Evolutionary conservation across 352 stramenopile genomes (phyloP).

Genomic region (Phytophthora pisi): DNA sequence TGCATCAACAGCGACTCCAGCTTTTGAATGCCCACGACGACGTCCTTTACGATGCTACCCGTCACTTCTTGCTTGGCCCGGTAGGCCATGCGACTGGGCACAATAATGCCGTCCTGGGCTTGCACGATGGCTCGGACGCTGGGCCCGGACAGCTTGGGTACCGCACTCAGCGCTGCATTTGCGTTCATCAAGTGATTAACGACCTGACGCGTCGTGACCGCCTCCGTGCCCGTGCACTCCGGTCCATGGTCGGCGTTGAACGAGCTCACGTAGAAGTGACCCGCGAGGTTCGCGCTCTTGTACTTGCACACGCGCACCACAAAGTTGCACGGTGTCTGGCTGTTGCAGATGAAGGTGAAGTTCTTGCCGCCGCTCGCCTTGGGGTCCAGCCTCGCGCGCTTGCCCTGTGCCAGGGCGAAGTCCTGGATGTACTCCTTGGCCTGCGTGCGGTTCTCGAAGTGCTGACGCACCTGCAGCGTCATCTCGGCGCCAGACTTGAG

Average conservation of each 20-base stretch:
- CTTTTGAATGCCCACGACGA: constrained; percentile 45
- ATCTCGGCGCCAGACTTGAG: constrained; percentile 39
- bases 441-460: constrained; percentile 40
- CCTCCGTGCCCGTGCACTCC: constrained; percentile 41
- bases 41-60: constrained; percentile 36
- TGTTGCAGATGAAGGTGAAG: constrained; percentile 56
- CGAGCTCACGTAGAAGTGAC: constrained; percentile 45
- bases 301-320: constrained; percentile 46
- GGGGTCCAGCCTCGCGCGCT: constrained; percentile 45
- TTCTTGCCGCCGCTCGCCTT: constrained; percentile 54
- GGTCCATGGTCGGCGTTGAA: constrained; percentile 41
- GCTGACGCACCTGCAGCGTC: constrained; percentile 40
- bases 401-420: constrained; percentile 55
- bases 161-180: constrained; percentile 31
- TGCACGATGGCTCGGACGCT: constrained; percentile 48
- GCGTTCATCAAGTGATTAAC: constrained; percentile 40
- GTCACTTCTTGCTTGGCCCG: constrained; percentile 40
- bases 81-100: constrained; percentile 48
- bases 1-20: constrained; percentile 53
- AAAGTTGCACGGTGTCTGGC: constrained; percentile 47
- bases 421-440: constrained; percentile 56
- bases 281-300: constrained; percentile 29
- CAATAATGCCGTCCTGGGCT: constrained; percentile 40
- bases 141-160: constrained; percentile 42
- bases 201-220: constrained; percentile 49